A percentile compares a stretch with the other conserved stretches of the same genome.
These are phyloP conservation scores for Bruguiera sexangula DNA, from an alignment of 345 rosid species.

Conservation along the genomic window DNA sequence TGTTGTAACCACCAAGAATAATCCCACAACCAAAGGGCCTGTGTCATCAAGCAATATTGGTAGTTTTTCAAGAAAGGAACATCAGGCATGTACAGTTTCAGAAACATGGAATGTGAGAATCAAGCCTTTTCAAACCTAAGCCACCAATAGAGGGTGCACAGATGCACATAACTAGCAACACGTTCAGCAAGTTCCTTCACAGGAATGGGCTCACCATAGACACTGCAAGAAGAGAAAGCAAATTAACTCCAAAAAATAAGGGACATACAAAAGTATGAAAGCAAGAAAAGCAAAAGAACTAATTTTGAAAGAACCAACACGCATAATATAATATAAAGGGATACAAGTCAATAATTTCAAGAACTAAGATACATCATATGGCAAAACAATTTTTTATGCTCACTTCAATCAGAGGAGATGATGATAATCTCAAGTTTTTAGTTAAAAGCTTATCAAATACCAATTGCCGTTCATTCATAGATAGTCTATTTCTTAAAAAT, in stretches of 20 bases:
- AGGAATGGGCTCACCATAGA: conserved; percentile 85
- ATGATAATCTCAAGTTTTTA: no score
- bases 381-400: no score
- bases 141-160: conserved; percentile 99
- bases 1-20: conserved; percentile 95
- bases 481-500: no score
- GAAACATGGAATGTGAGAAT: background rate
- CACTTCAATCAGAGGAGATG: no score
- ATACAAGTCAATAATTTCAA: no score
- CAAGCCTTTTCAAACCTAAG: conserved; percentile 52
- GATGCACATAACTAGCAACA: conserved; percentile 92
- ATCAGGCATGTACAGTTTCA: background rate
- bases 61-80: background rate
- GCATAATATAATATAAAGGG: no score
- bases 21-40: conserved; percentile 99
- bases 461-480: no score
- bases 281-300: background rate
- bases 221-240: conserved; percentile 32
- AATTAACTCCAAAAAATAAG: background rate
- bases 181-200: conserved; percentile 93
- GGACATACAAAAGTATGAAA: background rate
- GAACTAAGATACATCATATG: no score
- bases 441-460: no score
- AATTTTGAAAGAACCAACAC: no score
- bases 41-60: conserved; percentile 14